Base-by-base conservation (phyloP, 2,329 filamentous ascomycete genomes). In the Blumeria hordei region DNA sequence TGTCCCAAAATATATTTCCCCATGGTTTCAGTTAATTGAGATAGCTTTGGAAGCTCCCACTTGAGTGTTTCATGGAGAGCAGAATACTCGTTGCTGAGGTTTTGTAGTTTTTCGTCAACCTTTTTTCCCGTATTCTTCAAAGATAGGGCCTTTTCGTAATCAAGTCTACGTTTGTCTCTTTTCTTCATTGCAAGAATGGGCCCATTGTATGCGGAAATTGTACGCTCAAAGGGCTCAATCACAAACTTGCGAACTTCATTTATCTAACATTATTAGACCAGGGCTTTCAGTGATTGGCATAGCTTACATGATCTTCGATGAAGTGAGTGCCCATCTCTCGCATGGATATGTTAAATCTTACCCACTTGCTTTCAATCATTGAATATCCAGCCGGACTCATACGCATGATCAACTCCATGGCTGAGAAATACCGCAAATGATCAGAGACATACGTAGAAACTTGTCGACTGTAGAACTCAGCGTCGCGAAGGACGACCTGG, bases 321-420 rank as follows among this genome's bases (percentile, higher is more conserved):
- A 85, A 84, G 59, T 88, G 78, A 57, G 81, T 83, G 63, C 88
- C 81, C 59, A 96, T 79, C 62, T 95, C 88, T 59, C 85, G 78
- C 69, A 94, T 85, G 36, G 83, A 84, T 63, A 88, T 80, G 60
- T 88, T 90, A 68, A 94, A 92, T 58, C 83, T 85, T 53, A 88
- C 84, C 86, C 90, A 96, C 66, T 93, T 94, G 71, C 84, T 88
- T 68, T 95, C 88, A 43, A 93, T 72, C 66, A 96, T 88, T 0
- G 86, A 81, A 65, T 87, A 80, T 57, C 76, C 79, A 53, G 83
- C 84, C 11, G 81, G 81, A 44, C 77, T 80, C 67, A 93, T 82
- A 41, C 78, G 80, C 69, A 93, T 85, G 59, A 88, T 83, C 0
- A 84, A 76, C 66, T 94, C 87, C 65, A 95, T 85, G 0, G 85